Percentiles rank a stretch among this genome's conserved stretches.
These are phyloP conservation scores for Peziza echinospora DNA, from an alignment of 495 filamentous ascomycete species.

Conservation along the genomic window DNA sequence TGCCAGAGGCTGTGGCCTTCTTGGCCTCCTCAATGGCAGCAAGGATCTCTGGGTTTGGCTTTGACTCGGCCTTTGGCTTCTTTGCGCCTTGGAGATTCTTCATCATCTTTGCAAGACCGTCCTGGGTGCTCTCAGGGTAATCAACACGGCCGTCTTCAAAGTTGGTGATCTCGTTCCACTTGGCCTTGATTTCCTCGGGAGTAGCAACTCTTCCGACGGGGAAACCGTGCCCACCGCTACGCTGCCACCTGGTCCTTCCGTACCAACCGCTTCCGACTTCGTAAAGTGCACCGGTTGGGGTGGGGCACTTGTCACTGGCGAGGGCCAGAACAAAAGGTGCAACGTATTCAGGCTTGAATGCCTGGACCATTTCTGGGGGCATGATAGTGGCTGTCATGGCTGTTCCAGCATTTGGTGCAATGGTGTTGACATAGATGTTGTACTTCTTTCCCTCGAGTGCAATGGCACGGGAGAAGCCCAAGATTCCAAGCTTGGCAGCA, in stretches of 20 bases:
- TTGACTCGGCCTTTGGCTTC: conserved; percentile 5
- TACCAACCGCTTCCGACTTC: conserved; percentile 95
- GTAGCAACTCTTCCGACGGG: conserved; percentile 70
- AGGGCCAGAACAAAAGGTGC: conserved; percentile 78
- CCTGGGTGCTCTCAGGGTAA: conserved; percentile 56
- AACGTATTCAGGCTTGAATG: conserved; percentile 98
- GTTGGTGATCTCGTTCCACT: conserved; percentile 60
- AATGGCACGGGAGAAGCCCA: conserved; percentile 81
- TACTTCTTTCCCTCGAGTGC: conserved; percentile 89
- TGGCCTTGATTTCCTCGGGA: conserved; percentile 60
- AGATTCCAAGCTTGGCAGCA: conserved; percentile 83
- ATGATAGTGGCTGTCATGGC: conserved; percentile 89
- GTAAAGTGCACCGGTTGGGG: conserved; percentile 76
- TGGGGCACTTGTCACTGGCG: conserved; percentile 68
- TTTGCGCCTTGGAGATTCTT: conserved; percentile 44
- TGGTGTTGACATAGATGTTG: conserved; percentile 97
- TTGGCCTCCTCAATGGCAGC: conserved; percentile 59
- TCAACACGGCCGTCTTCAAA: conserved; percentile 85
- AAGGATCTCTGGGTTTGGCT: conserved; percentile 29
- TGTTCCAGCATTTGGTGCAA: conserved; percentile 92
- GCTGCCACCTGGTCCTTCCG: conserved; percentile 83
- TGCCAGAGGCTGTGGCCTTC: conserved; percentile 45
- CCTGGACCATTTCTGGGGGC: conserved; percentile 94
- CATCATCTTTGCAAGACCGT: conserved; percentile 73
- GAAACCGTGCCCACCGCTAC: conserved; percentile 76